Evolutionary conservation across 2,329 filamentous ascomycete genomes (phyloP), one percentile per base, ranked within the genome.

Genomic region (Clarireedia homoeocarpa): DNA sequence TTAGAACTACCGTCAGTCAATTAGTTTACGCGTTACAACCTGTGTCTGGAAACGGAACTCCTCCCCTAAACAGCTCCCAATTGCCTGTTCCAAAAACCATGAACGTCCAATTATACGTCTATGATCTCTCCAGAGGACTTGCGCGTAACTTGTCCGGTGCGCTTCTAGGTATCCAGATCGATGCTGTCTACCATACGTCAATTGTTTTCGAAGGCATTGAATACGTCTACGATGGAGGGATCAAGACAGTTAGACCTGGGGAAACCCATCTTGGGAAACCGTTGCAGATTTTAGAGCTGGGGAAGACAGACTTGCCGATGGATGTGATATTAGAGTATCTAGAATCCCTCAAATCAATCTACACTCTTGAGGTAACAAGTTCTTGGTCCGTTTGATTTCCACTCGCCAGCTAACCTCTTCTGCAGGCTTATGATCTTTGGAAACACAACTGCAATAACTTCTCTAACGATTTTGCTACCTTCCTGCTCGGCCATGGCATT

Each of bases 391-490:
- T 51, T 7, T 20, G 5, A 17, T 14, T 9, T 34, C 24, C 2
- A 30, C 4, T 30, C 30, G 34, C 48, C 17, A 39, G 48, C 60
- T 48, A 64, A 52, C 24, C 14, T 9, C 24, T 3, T 30, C n/a
- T 20, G 38, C 7, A 90, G 82, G 88, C 89, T 0, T 97, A 97
- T 67, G 90, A 96, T 67, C 75, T 96, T 5, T 96, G 81, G 70
- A 89, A 74, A 65, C 91, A 96, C 72, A 99, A 99, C 69, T 97
- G 92, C 75, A 99, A 97, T 74, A 96, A 96, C 71, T 99, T 97
- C 71, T 89, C 88, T 3, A 92, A 97, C 67, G 91, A 96, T 59
- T 85, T 97, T 62, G 77, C 89, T 60, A 94, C 89, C 71, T 97
- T 97, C 61, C 76, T 97, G 0, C 76, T 96, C 1, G 92, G 94